Conservation (phyloP, 345 rosid species). For the Lagerstroemia speciosa region DNA sequence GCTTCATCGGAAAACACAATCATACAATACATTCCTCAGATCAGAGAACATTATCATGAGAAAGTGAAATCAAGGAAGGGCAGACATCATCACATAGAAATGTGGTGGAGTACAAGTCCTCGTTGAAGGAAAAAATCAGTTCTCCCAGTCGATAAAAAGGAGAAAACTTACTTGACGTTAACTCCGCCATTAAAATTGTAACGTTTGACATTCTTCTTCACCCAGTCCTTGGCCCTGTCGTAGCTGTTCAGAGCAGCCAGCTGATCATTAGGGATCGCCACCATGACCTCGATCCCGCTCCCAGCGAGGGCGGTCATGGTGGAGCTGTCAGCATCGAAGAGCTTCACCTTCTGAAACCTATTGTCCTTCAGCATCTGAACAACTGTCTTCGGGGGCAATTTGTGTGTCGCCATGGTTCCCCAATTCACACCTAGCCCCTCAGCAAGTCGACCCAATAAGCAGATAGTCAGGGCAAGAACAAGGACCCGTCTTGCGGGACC, state of each 20-base stretch:
- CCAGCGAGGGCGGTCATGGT: slow-evolving; percentile 26
- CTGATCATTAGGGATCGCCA: slow-evolving; percentile 21
- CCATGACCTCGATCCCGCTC: slow-evolving; percentile 40
- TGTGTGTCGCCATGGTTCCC: slow-evolving; percentile 35
- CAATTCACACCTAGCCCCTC: slow-evolving; percentile 28
- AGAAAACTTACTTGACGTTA: slow-evolving; percentile 12
- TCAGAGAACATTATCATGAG: neutral
- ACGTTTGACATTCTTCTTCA: slow-evolving; percentile 12
- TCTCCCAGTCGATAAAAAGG: neutral
- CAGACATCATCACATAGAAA: too few relatives aligned
- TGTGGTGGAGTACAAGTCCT: too few relatives aligned
- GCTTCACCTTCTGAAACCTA: slow-evolving; percentile 28
- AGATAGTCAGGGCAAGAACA: neutral
- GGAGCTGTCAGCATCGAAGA: slow-evolving; percentile 28
- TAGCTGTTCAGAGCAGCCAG: slow-evolving; percentile 11
- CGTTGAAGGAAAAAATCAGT: neutral
- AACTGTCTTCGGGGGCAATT: slow-evolving; percentile 22
- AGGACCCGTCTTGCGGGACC: slow-evolving; percentile 1
- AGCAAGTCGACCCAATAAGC: neutral
- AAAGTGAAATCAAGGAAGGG: neutral
- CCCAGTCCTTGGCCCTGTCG: slow-evolving; percentile 16
- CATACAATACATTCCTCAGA: neutral
- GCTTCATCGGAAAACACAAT: neutral
- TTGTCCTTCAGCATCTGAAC: slow-evolving; percentile 31
- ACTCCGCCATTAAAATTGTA: slow-evolving; percentile 15